Evolutionary conservation across 2,329 filamentous ascomycete genomes (phyloP), one percentile per base, ranked within the genome.

Genomic region (Ophiostoma montium): DNA sequence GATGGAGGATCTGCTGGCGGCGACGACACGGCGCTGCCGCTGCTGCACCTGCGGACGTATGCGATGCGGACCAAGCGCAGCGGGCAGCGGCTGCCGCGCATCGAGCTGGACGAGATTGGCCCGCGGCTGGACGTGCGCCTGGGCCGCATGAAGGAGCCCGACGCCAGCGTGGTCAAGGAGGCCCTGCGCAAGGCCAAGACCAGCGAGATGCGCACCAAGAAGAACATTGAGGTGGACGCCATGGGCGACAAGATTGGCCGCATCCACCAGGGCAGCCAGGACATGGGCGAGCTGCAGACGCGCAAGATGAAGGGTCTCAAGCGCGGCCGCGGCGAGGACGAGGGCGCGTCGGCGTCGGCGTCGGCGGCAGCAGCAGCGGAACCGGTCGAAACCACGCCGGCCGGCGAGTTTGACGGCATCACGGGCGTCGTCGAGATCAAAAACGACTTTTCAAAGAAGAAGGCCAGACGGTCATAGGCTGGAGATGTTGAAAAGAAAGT

Each of bases 301-400:
- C 82, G 92, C 62, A 98, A 98, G 79, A 96, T 98, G 89, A 98
- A 98, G 80, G 92, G 89, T 57, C 67, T 98, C 57, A 98, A 96
- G 78, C 76, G 92, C 56, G 80, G 75, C 55, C 78, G 86, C 49
- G 80, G 75, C 47, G 71, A 68, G 4, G 69, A 67, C 16, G 61
- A 60, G 2, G 39, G 15, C 10, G 31, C 31, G 31, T 11, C 31
- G 10, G 39, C 21, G 1, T 21, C 21, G 4, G 31, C 31, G 31
- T 11, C 31, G 10, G 39, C 39, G 1, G 21, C 23, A 36, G 48
- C 39, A 32, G 46, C 46, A 7, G 35, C 48, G 0, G 45, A 18
- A n/a, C 21, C 27, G 21, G 30, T 30, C 18, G 45, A 23, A 36
- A 48, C 46, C 32, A 35, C 32, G 7, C 19, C 44, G 13, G 45